phyloP scores from a whole-genome alignment of 169 alveolate genomes.

The Cryptosporidium muris region DNA sequence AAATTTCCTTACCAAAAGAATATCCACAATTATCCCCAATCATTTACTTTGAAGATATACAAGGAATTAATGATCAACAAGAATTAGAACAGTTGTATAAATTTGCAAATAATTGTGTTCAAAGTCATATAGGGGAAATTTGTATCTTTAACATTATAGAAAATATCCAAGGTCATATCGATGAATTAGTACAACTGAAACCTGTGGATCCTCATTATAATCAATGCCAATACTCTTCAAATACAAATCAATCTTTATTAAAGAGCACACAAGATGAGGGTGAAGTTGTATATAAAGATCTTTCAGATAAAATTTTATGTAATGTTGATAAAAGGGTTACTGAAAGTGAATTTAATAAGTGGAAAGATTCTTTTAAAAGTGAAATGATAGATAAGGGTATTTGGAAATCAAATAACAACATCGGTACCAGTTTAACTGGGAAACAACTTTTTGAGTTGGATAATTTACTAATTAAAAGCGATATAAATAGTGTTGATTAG shows the following conservation, averaged over 20 bases:
- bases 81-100: not conserved
- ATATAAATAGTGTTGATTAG: not conserved
- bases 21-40: constrained; percentile 38
- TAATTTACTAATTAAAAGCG: constrained; percentile 35
- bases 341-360: constrained; percentile 26
- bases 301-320: constrained; percentile 23
- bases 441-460: constrained; percentile 56
- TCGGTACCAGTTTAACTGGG: constrained; percentile 16
- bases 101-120: constrained; percentile 19
- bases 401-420: constrained; percentile 22
- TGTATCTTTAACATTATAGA: constrained; percentile 61
- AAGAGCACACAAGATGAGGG: not conserved
- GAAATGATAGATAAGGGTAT: constrained; percentile 68
- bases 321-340: constrained; percentile 48
- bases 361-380: constrained; percentile 37
- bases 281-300: constrained; percentile 9
- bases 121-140: constrained; percentile 41
- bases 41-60: not conserved
- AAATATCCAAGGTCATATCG: constrained; percentile 17
- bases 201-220: not conserved
- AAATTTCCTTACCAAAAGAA: constrained; percentile 4
- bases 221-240: not conserved
- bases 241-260: not conserved
- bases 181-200: not conserved
- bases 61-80: not conserved